Conservation (phyloP, 257 asterid species). For the Capsicum baccatum region DNA sequence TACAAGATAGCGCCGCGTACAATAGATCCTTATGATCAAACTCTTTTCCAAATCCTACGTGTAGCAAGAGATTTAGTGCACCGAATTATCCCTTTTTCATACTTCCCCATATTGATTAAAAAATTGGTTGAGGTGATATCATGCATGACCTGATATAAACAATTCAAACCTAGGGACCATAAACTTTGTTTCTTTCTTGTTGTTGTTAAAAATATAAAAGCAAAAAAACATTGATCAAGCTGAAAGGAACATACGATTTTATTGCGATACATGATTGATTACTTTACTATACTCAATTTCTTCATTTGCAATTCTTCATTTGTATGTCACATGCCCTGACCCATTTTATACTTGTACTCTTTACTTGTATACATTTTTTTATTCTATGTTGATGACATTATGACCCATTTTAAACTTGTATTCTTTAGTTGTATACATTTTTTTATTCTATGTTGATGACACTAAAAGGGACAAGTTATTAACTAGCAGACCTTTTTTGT, state of each 20-base stretch:
- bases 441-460: neutral
- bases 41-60: no score
- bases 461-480: conserved; percentile 19
- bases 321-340: conserved; percentile 3
- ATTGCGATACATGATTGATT: neutral
- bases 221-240: conserved; percentile 2
- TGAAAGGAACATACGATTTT: neutral
- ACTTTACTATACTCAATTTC: conserved; percentile 9
- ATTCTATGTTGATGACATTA: neutral
- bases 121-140: conserved; percentile 5
- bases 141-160: conserved; percentile 20
- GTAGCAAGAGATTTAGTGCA: no score
- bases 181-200: neutral
- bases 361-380: neutral
- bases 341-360: neutral
- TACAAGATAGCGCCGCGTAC: no score
- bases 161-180: conserved; percentile 2
- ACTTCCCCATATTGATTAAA: conserved; percentile 5
- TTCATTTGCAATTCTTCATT: conserved; percentile 5
- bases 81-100: neutral
- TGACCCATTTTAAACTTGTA: neutral
- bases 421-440: neutral
- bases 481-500: neutral
- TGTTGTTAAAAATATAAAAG: neutral
- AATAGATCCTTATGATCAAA: no score